phyloP scores from a whole-genome alignment of 352 stramenopile species.

The Plasmopara viticola region DNA sequence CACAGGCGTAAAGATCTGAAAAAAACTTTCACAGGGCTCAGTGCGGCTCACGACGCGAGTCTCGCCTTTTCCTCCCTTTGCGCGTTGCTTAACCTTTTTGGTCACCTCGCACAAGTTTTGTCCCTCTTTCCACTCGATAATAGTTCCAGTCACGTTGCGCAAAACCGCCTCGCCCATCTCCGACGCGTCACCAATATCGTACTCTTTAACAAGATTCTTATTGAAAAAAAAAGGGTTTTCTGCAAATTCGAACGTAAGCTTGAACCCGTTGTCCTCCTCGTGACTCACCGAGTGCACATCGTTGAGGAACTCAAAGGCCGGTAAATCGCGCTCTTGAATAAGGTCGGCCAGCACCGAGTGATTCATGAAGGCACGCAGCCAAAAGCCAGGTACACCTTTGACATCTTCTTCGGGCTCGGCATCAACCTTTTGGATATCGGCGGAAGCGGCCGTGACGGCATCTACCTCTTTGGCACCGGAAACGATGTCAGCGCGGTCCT shows the following conservation, averaged over 20 bases:
- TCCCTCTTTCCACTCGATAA: slow-evolving; percentile 77
- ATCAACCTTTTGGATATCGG: slow-evolving; percentile 31
- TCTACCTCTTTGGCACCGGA: slow-evolving; percentile 73
- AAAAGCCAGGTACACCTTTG: slow-evolving; percentile 81
- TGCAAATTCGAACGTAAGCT: slow-evolving; percentile 76
- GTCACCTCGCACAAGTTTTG: slow-evolving; percentile 81
- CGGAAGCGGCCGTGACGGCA: slow-evolving; percentile 38
- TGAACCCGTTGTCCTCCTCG: slow-evolving; percentile 81
- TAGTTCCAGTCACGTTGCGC: slow-evolving; percentile 63
- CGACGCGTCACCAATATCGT: slow-evolving; percentile 81
- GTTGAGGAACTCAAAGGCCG: slow-evolving; percentile 68
- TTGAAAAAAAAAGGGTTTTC: slow-evolving; percentile 80
- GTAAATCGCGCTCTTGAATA: slow-evolving; percentile 73
- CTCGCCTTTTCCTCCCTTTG: slow-evolving; percentile 70
- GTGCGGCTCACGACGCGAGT: slow-evolving; percentile 73
- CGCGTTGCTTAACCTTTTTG: slow-evolving; percentile 85
- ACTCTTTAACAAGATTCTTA: slow-evolving; percentile 75
- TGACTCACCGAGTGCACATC: slow-evolving; percentile 73
- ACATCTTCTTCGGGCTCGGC: slow-evolving; percentile 44
- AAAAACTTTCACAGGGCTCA: slow-evolving; percentile 82
- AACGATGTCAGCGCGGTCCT: slow-evolving; percentile 66
- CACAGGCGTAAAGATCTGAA: slow-evolving; percentile 81
- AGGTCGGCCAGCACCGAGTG: slow-evolving; percentile 75
- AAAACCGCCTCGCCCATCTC: slow-evolving; percentile 74
- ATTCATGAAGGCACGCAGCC: slow-evolving; percentile 81